Percentiles rank a stretch among this genome's conserved stretches.
Evolutionary conservation across 176 grass and related monocot genomes (phyloP).

Genomic region (Carex scoparia): DNA sequence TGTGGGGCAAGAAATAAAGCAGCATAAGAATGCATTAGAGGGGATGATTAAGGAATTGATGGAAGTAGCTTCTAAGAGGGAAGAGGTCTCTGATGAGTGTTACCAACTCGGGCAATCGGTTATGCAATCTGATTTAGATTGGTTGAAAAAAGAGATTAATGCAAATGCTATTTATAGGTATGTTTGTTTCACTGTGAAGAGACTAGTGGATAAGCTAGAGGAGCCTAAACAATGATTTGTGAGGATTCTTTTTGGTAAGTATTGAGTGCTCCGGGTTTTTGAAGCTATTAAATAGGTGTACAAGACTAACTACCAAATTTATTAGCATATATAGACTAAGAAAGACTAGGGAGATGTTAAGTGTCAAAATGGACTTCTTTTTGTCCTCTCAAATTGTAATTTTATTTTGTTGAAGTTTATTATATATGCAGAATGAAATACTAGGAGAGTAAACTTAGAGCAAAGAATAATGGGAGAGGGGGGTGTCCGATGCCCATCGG

Average conservation of each 20-base stretch:
- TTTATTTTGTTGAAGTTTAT: neutral
- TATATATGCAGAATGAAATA: neutral
- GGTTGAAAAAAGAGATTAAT: neutral
- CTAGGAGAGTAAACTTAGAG: neutral
- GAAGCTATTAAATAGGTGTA: neutral
- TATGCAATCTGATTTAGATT: neutral
- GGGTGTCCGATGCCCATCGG: too few relatives aligned
- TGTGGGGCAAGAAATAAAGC: neutral
- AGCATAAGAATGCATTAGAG: neutral
- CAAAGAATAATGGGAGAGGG: neutral
- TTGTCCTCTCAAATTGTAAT: neutral
- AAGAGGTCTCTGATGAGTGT: neutral
- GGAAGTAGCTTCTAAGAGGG: neutral
- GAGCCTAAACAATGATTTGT: neutral
- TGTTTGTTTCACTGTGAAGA: neutral
- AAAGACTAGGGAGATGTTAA: neutral
- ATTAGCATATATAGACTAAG: neutral
- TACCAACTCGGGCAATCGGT: neutral
- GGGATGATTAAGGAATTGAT: neutral
- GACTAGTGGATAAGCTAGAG: neutral
- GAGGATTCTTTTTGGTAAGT: neutral
- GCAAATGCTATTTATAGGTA: neutral
- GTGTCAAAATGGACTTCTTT: neutral
- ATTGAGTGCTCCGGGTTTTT: neutral
- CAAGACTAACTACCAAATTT: neutral